Percentiles rank a stretch among this genome's conserved stretches.
Evolutionary conservation across 2,329 filamentous ascomycete species (phyloP).

Genomic region (Fonsecaea erecta): DNA sequence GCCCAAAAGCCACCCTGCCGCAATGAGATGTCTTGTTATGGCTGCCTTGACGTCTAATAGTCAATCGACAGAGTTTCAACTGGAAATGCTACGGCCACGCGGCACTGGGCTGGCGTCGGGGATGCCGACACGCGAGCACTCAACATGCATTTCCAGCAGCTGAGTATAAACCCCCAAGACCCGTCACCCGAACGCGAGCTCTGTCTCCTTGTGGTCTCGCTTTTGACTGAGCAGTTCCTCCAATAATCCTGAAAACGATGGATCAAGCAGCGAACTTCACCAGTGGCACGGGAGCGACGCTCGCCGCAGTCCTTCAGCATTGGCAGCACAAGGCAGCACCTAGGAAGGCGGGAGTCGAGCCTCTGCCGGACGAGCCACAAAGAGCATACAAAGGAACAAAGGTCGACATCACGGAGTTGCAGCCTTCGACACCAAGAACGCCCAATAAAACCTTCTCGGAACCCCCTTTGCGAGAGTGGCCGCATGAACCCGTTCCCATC

Average conservation of each 20-base stretch:
- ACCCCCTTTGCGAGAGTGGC: slow-evolving; percentile 11
- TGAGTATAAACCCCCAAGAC: not conserved
- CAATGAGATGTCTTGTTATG: not conserved
- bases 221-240: not conserved
- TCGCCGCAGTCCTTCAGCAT: slow-evolving; percentile 18
- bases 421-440: slow-evolving; percentile 2
- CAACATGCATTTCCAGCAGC: not conserved
- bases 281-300: slow-evolving; percentile 4
- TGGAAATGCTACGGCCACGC: not conserved
- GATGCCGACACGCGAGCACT: not conserved
- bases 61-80: not conserved
- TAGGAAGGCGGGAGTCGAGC: slow-evolving; percentile 9
- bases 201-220: not conserved
- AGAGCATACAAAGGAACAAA: slow-evolving; percentile 1
- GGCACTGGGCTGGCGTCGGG: not conserved
- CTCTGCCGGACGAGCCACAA: slow-evolving; percentile 11
- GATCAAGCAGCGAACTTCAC: slow-evolving; percentile 17
- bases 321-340: slow-evolving; percentile 12
- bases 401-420: slow-evolving; percentile 11
- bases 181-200: not conserved
- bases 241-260: not conserved
- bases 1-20: not conserved
- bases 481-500: slow-evolving; percentile 17
- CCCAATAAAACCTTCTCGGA: slow-evolving; percentile 11
- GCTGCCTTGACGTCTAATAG: slow-evolving; percentile 2